Evolutionary conservation across 192 early-diverging fungal genomes (phyloP).

Genomic region (Linnemannia elongata): DNA sequence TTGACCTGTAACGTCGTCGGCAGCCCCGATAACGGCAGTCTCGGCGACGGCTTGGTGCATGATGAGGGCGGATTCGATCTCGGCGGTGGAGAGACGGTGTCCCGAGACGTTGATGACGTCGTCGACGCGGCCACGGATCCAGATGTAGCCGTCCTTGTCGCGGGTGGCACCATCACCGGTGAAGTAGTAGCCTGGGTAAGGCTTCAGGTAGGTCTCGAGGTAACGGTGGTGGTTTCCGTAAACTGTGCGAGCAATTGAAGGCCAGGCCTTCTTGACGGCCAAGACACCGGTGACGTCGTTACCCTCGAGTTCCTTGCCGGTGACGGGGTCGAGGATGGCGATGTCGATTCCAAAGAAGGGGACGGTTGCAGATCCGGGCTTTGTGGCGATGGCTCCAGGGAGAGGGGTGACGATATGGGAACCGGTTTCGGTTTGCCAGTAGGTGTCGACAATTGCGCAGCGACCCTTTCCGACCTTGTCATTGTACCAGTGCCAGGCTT

Average conservation of each 20-base stretch:
- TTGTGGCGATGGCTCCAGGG: constrained; percentile 89
- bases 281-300: constrained; percentile 94
- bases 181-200: constrained; percentile 95
- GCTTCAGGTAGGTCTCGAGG: constrained; percentile 93
- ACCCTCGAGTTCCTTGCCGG: constrained; percentile 87
- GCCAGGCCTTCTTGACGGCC: constrained; percentile 89
- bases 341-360: constrained; percentile 98
- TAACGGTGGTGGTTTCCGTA: constrained; percentile 93
- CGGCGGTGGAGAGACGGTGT: constrained; percentile 93
- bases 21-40: constrained; percentile 89
- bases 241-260: constrained; percentile 92
- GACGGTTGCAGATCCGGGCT: constrained; percentile 95
- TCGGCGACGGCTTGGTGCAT: constrained; percentile 86
- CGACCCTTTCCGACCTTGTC: constrained; percentile 87
- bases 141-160: constrained; percentile 96
- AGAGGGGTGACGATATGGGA: constrained; percentile 93
- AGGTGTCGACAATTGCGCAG: constrained; percentile 97
- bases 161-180: constrained; percentile 94
- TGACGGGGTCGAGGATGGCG: constrained; percentile 85
- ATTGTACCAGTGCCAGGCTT: constrained; percentile 98
- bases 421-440: constrained; percentile 95
- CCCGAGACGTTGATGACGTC: constrained; percentile 98
- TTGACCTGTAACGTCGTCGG: constrained; percentile 93
- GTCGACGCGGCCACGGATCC: constrained; percentile 89
- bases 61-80: constrained; percentile 94